Conservation (phyloP, 1,284 basidiomycete species). For the Lignosus rhinocerotis region DNA sequence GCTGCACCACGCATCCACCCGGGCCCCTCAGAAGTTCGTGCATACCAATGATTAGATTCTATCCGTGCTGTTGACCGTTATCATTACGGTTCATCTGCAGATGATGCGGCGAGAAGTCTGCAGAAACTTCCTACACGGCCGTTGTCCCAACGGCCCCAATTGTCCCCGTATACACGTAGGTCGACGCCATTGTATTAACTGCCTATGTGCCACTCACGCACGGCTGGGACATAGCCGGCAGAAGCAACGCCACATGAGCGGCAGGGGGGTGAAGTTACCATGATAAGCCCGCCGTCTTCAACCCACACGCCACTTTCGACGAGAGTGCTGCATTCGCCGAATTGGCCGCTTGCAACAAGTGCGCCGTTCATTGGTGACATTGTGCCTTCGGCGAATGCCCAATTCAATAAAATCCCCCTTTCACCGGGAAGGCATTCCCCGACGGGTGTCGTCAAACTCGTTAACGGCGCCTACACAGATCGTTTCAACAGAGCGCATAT, state of each 20-base stretch:
- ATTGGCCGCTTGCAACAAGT: too few relatives aligned
- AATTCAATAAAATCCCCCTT: background rate
- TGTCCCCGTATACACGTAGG: slow-evolving; percentile 15
- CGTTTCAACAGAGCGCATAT: background rate
- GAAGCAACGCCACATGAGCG: too few relatives aligned
- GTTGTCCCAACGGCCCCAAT: slow-evolving; percentile 9
- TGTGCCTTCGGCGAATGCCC: background rate
- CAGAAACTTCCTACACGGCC: slow-evolving; percentile 7
- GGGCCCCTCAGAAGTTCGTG: background rate
- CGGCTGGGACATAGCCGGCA: background rate
- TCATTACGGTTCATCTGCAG: background rate
- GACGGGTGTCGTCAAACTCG: background rate
- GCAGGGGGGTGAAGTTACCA: too few relatives aligned
- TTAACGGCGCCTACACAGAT: background rate
- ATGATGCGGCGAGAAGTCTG: slow-evolving; percentile 16
- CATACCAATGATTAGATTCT: background rate
- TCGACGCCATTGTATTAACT: background rate
- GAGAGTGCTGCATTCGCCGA: too few relatives aligned
- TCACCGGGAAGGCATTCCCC: background rate
- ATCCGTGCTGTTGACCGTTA: background rate
- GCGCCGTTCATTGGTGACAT: too few relatives aligned
- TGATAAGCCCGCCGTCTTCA: too few relatives aligned
- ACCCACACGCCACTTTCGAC: too few relatives aligned
- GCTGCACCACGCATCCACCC: background rate
- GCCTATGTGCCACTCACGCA: background rate